Base-by-base conservation (phyloP, 371 early-diverging fungal species). In the Syncephalastrum racemosum region DNA sequence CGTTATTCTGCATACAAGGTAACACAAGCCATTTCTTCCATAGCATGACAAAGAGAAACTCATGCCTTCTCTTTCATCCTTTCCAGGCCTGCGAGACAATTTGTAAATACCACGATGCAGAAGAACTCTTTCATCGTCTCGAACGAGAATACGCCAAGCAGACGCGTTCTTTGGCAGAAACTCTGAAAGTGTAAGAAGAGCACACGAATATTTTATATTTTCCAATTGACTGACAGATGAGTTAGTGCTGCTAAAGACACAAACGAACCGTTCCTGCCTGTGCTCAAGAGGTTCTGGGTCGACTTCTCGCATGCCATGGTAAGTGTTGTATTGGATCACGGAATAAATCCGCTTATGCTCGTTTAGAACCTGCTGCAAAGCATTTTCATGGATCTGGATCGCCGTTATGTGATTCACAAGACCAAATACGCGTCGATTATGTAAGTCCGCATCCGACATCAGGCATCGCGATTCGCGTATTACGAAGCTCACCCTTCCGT, bases 341-440 rank as follows among this genome's bases (percentile, higher is more conserved):
- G 43, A 40, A 16, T 15, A n/a, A 8, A 36, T 22, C 58, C 36
- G n/a, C 39, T 51, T 22, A 50, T 23, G 25, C 18, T 45, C 50
- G 8, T 13, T 53, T 60, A 82, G 83, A 73, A 75, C 15, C 81
- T 88, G 68, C 89, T 94, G 36, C 75, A 90, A 23, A 90, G 86
- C 62, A 83, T 97, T 13, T 95, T 95, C 65, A 81, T 95, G 62
- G 94, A 94, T 60, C 74, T 97, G 41, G 97, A 97, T 72, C 87
- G 97, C 46, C 89, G 92, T 4, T 94, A 91, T 66, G 87, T 92
- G 5, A 72, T 95, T 20, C 89, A 90, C 39, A 83, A 84, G 0
- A 68, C 88, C 14, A 77, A 82, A 8, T 66, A 85, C 22, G 61
- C 80, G 41, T 88, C 91, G 4, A 66, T 96, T 24, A 90, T 93